Base-by-base conservation (phyloP, 2,329 filamentous ascomycete species). In the Aspergillus sp. region DNA sequence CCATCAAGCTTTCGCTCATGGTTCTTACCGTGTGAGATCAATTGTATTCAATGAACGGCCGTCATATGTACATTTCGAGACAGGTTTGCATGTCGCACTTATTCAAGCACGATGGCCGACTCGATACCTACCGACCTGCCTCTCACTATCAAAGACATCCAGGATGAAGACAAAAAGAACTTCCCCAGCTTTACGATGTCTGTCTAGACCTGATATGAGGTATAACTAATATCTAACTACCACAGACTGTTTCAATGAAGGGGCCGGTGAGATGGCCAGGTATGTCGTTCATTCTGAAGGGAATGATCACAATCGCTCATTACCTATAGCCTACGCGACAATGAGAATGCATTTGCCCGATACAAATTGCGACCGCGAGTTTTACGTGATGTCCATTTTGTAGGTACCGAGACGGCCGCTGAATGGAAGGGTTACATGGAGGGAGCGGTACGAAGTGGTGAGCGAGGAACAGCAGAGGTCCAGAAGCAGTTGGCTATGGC, bases 341-440 rank as follows among this genome's bases (percentile, higher is more conserved):
- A 81, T 52, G 65, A 71, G 44, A 65, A 66, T 0, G 76, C 76
- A 4, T 81, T 72, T 59, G 61, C 70, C 48, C 65, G 69, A 15
- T 77, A 74, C 60, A 68, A 70, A 47, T 68, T 77, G 30, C 62
- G 70, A 1, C 73, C 73, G 1, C 64, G 72, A 0, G 61, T 74
- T 9, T 60, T 75, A 1, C 50, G 58, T 5, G 60, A 74, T 27
- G 23, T 80, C 3, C 72, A 80, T 53, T 82, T 80, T 53, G 76
- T 71, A 2, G 78, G 79, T 0, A 80, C 78, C 0, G 79, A 82
- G 64, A 76, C 72, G 1, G 70, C 73, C 0, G 65, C 56, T 2
- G 70, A 75, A 49, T 81, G 78, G 78, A 76, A 74, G 47, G 78
- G 78, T 0, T 81, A 80, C 55, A 80, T 82, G 76, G 79, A 82